Percentiles rank a stretch among this genome's conserved stretches.
Evolutionary conservation across 2,329 filamentous ascomycete genomes (phyloP).

Genomic region (Colletotrichum tofieldiae): DNA sequence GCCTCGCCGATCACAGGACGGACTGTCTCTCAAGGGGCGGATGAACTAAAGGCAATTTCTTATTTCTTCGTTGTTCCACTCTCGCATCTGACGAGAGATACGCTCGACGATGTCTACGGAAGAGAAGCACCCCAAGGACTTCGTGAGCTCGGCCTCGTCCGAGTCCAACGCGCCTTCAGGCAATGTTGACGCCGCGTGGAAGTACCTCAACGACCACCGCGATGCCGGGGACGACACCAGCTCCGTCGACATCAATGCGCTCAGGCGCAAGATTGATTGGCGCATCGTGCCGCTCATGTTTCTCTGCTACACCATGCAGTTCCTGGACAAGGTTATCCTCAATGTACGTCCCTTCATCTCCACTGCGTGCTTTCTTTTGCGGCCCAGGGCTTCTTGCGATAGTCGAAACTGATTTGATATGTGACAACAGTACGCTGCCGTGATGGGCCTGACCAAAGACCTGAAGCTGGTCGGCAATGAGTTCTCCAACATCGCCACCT

Average conservation of each 20-base stretch:
- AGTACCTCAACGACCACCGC: constrained; percentile 60
- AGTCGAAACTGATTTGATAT: constrained; percentile 14
- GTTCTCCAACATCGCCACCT: constrained; percentile 74
- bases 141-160: constrained; percentile 38
- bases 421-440: constrained; percentile 70
- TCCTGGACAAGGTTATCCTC: constrained; percentile 75
- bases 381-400: no score
- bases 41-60: not conserved
- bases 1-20: constrained; percentile 24
- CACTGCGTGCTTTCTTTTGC: not conserved
- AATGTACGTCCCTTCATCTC: constrained; percentile 62
- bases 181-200: constrained; percentile 63
- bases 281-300: constrained; percentile 75
- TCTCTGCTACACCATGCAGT: constrained; percentile 73
- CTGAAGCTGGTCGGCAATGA: constrained; percentile 71
- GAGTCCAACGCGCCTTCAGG: constrained; percentile 42
- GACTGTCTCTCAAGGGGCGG: not conserved
- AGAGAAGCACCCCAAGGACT: constrained; percentile 46
- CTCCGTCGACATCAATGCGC: constrained; percentile 59
- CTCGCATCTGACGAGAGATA: not conserved
- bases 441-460: constrained; percentile 74
- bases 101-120: constrained; percentile 44
- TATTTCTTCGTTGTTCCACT: not conserved
- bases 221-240: constrained; percentile 52
- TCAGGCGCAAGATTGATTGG: constrained; percentile 72